Evolutionary conservation across 768 basidiomycete genomes (phyloP).

Genomic region (Suillus variegatus): DNA sequence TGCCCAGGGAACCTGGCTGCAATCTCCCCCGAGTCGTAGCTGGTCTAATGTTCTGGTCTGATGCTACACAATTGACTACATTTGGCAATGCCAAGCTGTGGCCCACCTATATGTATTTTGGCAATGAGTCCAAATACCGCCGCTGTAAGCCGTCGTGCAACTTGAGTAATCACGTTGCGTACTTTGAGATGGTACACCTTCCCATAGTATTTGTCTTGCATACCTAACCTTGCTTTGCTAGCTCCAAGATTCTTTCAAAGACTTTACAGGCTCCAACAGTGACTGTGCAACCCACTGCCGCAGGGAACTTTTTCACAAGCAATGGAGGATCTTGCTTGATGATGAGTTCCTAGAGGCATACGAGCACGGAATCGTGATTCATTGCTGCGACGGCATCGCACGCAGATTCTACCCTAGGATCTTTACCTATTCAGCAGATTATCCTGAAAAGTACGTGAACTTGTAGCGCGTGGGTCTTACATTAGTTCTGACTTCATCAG

Average conservation of each 20-base stretch:
- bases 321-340: constrained; percentile 15
- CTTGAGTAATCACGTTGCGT: too few species aligned
- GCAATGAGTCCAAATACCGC: too few species aligned
- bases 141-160: too few species aligned
- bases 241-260: constrained; percentile 2
- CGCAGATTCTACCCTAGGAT: constrained; percentile 18
- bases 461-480: too few species aligned
- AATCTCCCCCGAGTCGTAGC: too few species aligned
- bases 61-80: too few species aligned
- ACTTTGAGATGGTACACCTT: too few species aligned
- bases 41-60: too few species aligned
- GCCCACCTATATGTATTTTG: too few species aligned
- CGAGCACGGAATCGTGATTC: constrained; percentile 17
- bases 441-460: constrained; percentile 23
- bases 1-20: too few species aligned
- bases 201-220: too few species aligned
- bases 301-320: constrained; percentile 11
- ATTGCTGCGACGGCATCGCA: constrained; percentile 12
- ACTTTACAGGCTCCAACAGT: background rate
- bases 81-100: too few species aligned
- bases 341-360: constrained; percentile 17
- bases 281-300: constrained; percentile 14
- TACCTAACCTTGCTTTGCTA: background rate
- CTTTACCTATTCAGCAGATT: constrained; percentile 21
- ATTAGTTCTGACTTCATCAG: background rate